Base-by-base conservation (phyloP, 2,329 filamentous ascomycete genomes). In the Chaetoscypha palmicola region DNA sequence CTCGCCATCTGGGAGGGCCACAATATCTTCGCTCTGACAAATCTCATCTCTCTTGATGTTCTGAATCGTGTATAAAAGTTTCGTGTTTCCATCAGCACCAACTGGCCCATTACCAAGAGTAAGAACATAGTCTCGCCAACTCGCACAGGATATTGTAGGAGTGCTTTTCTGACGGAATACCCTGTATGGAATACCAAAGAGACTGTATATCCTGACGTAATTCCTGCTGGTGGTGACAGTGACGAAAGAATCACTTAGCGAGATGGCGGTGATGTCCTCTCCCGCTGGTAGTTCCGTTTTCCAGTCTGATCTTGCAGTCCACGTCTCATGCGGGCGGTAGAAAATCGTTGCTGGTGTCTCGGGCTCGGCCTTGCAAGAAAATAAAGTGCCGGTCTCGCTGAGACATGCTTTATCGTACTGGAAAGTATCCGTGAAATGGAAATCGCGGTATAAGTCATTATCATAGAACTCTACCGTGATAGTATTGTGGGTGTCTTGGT, bases 391-490 rank as follows among this genome's bases (percentile, higher is more conserved):
- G 44, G 86, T 81, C 46, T 94, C 85, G 55, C 86, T 81, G 45
- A 98, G 71, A 58, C 91, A 97, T 16, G 92, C 91, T 65, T 95
- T 96, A 67, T 98, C 92, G 65, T 97, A 97, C 3, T 89, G 73
- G 61, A 89, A 96, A 1, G 89, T 91, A 62, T 98, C 92, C 10
- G 90, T 97, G 63, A 98, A 97, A 68, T 97, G 92, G 58, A 96
- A 96, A 63, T 97, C 89, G 37, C 91, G 78, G 62, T 95, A 85
- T 47, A 85, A 81, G 55, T 94, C 89, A 46, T 89, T 84, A 63
- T 98, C 94, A 62, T 97, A 96, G 63, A 98, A 98, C 58, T 97
- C 92, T 2, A 97, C 90, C 0, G 90, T 96, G 9, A 98, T 83
- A 1, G 92, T 98, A 62, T 97, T 80, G 56, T 91, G 84, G 0